phyloP scores from a whole-genome alignment of 345 rosid species.

The Eucalyptus dawsonii region DNA sequence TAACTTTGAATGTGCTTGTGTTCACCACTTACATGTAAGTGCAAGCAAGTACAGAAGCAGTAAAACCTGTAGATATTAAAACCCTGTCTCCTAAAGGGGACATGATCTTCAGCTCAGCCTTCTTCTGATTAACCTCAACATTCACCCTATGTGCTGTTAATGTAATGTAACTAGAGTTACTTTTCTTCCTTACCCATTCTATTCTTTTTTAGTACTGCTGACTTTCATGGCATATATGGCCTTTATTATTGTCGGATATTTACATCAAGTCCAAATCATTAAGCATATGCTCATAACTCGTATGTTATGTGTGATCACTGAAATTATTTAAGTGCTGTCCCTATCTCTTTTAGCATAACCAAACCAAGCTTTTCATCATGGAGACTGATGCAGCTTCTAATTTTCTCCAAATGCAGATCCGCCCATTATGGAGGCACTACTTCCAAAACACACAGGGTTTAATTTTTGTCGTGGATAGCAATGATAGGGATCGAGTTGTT shows the following conservation, averaged over 20 bases:
- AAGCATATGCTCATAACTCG: background rate
- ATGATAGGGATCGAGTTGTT: slow-evolving; percentile 66
- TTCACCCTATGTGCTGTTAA: background rate
- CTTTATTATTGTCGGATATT: background rate
- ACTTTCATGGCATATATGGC: background rate
- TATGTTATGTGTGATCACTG: background rate
- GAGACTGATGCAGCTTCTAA: background rate
- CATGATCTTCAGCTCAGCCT: background rate
- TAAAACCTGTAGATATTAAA: background rate
- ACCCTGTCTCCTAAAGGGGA: background rate
- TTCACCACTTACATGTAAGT: background rate
- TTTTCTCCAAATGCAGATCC: slow-evolving; percentile 25
- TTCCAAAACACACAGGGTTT: slow-evolving; percentile 78
- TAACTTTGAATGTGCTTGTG: background rate
- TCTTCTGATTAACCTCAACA: background rate
- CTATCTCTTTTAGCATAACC: background rate
- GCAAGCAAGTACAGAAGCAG: background rate
- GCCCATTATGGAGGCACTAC: slow-evolving; percentile 76
- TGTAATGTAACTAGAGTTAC: background rate
- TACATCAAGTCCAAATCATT: background rate
- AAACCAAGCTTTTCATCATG: background rate
- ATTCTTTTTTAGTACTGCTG: background rate
- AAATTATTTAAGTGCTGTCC: background rate
- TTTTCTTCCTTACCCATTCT: background rate
- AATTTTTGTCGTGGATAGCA: slow-evolving; percentile 66